Evolutionary conservation across 2,329 filamentous ascomycete genomes (phyloP), one percentile per base, ranked within the genome.

Genomic region (Fusarium sp.): DNA sequence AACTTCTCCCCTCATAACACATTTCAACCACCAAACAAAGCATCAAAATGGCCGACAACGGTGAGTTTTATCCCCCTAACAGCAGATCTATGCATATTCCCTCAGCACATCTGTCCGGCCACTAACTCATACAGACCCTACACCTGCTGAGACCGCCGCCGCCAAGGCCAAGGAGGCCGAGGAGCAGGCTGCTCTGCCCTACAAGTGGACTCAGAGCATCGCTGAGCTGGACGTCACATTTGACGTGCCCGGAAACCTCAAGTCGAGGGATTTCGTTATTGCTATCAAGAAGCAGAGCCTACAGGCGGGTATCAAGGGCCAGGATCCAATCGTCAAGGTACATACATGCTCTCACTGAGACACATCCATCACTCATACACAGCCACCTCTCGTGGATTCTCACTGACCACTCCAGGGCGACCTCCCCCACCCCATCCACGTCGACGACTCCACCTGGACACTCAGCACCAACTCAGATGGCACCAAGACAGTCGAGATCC

Each of bases 121-220:
- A n/a, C 45, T 49, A 38, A 54, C 17, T 44, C 36, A 18, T 48
- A 51, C 73, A 86, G 88, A 90, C 75, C 82, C 79, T 57, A 85
- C 83, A 22, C 81, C 86, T 62, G 88, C 86, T 67, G 85, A 89
- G 69, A 83, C 85, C 71, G 88, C 86, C 13, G 87, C 87, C 20
- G 85, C 87, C 60, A 85, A 84, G 70, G 91, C 89, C 66, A 90
- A 91, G 78, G 94, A 99, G 83, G 85, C 88, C 58, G 92, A 91
- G 74, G 96, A 99, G 83, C 96, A 99, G 84, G 92, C 90, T 42
- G 88, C 91, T 24, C 90, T 99, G 42, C 96, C 96, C 1, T 99
- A 99, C 90, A 96, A 97, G 83, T 99, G 96, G 96, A 92, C 88
- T 13, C 96, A 99, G 83, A 95, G 92, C 24, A 97, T 99, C 78